Percentiles rank a stretch among this genome's conserved stretches.
phyloP scores from a whole-genome alignment of 371 early-diverging fungal species.

The Lichtheimia ornata region DNA sequence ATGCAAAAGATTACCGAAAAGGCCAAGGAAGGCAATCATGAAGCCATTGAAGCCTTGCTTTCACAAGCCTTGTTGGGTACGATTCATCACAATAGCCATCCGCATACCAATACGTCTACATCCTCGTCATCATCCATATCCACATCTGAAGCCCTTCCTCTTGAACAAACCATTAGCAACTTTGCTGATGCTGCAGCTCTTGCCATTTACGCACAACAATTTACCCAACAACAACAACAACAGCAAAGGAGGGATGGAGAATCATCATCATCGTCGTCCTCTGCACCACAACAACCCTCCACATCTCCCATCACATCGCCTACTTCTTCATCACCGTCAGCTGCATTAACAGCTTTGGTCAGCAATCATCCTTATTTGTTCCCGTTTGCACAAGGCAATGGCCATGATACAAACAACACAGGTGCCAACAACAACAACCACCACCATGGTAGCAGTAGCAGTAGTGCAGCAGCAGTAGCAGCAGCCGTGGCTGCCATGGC shows the following conservation, averaged over 20 bases:
- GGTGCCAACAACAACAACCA: constrained; percentile 5
- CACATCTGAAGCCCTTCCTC: constrained; percentile 3
- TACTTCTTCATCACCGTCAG: constrained; percentile 11
- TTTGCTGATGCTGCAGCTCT: constrained; percentile 46
- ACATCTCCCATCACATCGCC: neutral
- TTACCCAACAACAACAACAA: constrained; percentile 27
- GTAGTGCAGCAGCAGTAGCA: constrained; percentile 20
- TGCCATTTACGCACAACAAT: constrained; percentile 44
- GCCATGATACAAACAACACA: neutral
- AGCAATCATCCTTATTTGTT: neutral
- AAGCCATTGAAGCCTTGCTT: constrained; percentile 41
- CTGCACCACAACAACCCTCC: constrained; percentile 1
- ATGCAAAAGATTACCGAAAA: constrained; percentile 49
- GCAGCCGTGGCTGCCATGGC: constrained; percentile 28
- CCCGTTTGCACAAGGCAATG: neutral
- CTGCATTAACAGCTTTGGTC: constrained; percentile 5
- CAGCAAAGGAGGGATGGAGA: neutral
- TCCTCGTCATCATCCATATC: neutral
- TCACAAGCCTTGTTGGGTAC: constrained; percentile 39
- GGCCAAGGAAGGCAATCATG: constrained; percentile 40
- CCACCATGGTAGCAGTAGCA: neutral
- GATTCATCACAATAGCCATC: constrained; percentile 2
- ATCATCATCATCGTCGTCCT: neutral
- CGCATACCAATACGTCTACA: neutral
- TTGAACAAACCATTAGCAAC: constrained; percentile 19